These are phyloP conservation scores for Hydrangea macrophylla DNA, from an alignment of 148 eudicot species.

Conservation along the genomic window DNA sequence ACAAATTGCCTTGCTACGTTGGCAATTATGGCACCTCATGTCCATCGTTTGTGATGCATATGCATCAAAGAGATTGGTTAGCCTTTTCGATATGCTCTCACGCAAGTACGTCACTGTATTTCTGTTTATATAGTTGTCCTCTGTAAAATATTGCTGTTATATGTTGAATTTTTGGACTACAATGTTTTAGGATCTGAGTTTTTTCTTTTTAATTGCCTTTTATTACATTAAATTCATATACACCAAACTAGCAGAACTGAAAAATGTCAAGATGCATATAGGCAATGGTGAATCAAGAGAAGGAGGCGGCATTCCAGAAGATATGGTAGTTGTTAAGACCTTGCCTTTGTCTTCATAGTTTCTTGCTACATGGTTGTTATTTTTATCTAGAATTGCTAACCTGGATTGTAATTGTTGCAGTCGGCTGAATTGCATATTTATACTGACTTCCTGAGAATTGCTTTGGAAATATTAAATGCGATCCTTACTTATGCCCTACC, in stretches of 20 bases:
- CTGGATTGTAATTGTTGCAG: conserved; percentile 38
- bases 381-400: not conserved
- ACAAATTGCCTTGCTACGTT: conserved; percentile 90
- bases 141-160: not conserved
- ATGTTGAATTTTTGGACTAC: not conserved
- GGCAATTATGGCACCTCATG: conserved; percentile 99
- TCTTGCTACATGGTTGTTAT: too few relatives aligned
- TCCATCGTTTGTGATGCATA: conserved; percentile 80
- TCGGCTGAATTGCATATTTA: conserved; percentile 83
- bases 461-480: conserved; percentile 84
- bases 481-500: conserved; percentile 89
- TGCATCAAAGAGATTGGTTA: conserved; percentile 91
- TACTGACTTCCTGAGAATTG: conserved; percentile 85
- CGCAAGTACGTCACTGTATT: conserved; percentile 69
- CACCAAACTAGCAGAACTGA: conserved; percentile 74
- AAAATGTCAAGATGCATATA: conserved; percentile 51
- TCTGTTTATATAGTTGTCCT: not conserved
- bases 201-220: conserved; percentile 6
- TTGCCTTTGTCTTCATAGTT: too few relatives aligned
- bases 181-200: not conserved
- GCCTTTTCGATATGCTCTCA: conserved; percentile 87
- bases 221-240: conserved; percentile 48
- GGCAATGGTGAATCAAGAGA: conserved; percentile 41
- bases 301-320: conserved; percentile 55
- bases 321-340: conserved; percentile 41